These are phyloP conservation scores for Chytridium lagenaria DNA, from an alignment of 371 early-diverging fungal genomes.

Conservation along the genomic window DNA sequence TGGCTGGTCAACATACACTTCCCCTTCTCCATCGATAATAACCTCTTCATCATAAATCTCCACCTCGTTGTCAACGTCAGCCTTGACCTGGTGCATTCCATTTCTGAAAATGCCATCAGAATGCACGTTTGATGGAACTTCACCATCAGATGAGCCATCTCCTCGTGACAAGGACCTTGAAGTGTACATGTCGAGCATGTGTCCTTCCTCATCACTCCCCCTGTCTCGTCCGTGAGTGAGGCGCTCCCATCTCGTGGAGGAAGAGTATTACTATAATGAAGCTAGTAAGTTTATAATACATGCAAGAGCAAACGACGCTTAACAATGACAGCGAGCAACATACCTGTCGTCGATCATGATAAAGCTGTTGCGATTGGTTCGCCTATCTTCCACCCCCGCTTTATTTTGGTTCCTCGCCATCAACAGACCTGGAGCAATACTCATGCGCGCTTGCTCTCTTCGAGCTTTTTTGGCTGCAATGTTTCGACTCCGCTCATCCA, in stretches of 20 bases:
- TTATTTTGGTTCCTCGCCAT: slow-evolving; percentile 8
- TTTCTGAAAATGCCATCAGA: not conserved
- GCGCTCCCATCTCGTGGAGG: slow-evolving; percentile 7
- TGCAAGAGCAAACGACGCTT: too few relatives aligned
- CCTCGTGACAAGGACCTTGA: not conserved
- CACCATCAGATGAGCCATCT: not conserved
- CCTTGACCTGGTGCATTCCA: not conserved
- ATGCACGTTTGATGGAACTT: not conserved
- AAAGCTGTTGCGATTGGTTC: slow-evolving; percentile 14
- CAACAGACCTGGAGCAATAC: slow-evolving; percentile 13
- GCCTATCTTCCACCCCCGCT: not conserved
- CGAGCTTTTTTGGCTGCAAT: slow-evolving; percentile 16
- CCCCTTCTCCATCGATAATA: slow-evolving; percentile 9
- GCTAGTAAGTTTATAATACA: not conserved
- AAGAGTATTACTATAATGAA: not conserved
- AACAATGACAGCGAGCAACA: too few relatives aligned
- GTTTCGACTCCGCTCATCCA: slow-evolving; percentile 3
- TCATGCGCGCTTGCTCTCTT: slow-evolving; percentile 18
- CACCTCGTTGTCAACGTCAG: not conserved
- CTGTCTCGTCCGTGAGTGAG: not conserved
- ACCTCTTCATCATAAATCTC: slow-evolving; percentile 8
- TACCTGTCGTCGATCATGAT: slow-evolving; percentile 9
- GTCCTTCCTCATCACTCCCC: slow-evolving; percentile 9
- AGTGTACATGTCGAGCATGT: slow-evolving; percentile 17
- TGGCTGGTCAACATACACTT: slow-evolving; percentile 11